A percentile compares a stretch with the other conserved stretches of the same genome.
phyloP scores from a whole-genome alignment of 805 yeast species.

The Kodamaea hsintzibuensis region DNA sequence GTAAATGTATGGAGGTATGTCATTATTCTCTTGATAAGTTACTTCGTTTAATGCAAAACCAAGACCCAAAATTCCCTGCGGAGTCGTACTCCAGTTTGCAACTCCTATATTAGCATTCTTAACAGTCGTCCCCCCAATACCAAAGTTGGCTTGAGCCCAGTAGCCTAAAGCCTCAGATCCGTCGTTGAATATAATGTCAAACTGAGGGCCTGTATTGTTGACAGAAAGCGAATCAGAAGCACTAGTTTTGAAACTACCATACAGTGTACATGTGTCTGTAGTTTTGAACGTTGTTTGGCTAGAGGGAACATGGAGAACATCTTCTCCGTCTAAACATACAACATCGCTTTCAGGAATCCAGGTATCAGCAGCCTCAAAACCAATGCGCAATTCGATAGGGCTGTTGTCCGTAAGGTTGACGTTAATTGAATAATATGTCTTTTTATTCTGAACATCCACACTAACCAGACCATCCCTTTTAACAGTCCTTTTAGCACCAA shows the following conservation, averaged over 20 bases:
- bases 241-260: slow-evolving; percentile 50
- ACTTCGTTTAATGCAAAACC: slow-evolving; percentile 14
- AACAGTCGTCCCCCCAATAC: slow-evolving; percentile 8
- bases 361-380: not conserved
- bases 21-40: slow-evolving; percentile 16
- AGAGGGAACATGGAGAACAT: not conserved
- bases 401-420: not conserved
- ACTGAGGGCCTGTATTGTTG: slow-evolving; percentile 24
- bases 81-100: slow-evolving; percentile 12
- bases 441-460: not conserved
- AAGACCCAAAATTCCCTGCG: slow-evolving; percentile 22
- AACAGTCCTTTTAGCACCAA: not conserved
- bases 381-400: not conserved
- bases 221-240: slow-evolving; percentile 37
- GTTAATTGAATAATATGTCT: not conserved
- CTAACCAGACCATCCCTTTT: not conserved
- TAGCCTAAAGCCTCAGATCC: slow-evolving; percentile 8
- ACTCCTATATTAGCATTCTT: slow-evolving; percentile 16
- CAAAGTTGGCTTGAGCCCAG: slow-evolving; percentile 8
- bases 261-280: slow-evolving; percentile 42
- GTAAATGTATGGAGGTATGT: slow-evolving; percentile 43
- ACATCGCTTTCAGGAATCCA: not conserved
- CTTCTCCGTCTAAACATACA: not conserved
- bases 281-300: slow-evolving; percentile 11
- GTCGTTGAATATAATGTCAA: slow-evolving; percentile 9